A percentile compares a stretch with the other conserved stretches of the same genome.
phyloP scores from a whole-genome alignment of 2,329 filamentous ascomycete species.

The Anthostomella pinea region DNA sequence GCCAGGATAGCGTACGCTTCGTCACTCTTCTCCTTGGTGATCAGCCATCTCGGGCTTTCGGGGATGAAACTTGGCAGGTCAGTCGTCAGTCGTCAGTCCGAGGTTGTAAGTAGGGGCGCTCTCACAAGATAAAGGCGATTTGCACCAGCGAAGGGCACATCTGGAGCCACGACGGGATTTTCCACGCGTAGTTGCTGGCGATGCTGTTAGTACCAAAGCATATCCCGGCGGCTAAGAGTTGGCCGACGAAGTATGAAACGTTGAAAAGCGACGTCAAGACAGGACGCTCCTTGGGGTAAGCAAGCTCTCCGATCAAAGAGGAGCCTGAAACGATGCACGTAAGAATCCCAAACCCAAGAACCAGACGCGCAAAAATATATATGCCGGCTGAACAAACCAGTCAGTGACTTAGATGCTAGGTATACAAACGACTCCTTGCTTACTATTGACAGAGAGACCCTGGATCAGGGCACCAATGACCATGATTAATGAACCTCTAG shows the following conservation, averaged over 20 bases:
- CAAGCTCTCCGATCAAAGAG: constrained; percentile 57
- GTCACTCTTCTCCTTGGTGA: constrained; percentile 47
- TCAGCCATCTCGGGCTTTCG: constrained; percentile 58
- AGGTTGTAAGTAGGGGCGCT: background rate
- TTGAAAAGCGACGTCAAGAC: constrained; percentile 61
- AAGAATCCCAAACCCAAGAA: constrained; percentile 59
- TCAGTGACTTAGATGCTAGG: background rate
- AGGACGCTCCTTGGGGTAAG: constrained; percentile 58
- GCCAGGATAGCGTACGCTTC: constrained; percentile 50
- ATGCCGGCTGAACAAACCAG: constrained; percentile 37
- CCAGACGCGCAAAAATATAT: constrained; percentile 58
- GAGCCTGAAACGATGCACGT: constrained; percentile 59
- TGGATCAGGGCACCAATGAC: constrained; percentile 53
- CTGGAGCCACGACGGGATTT: constrained; percentile 47
- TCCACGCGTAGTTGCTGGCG: constrained; percentile 39
- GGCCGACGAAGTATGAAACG: constrained; percentile 53
- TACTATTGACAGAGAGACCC: constrained; percentile 47
- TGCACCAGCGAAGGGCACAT: constrained; percentile 41
- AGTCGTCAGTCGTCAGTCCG: constrained; percentile 3
- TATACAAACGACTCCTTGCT: constrained; percentile 7
- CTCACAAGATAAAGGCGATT: constrained; percentile 38
- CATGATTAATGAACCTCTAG: constrained; percentile 53
- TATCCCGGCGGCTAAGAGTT: constrained; percentile 48
- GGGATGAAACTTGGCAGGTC: constrained; percentile 42
- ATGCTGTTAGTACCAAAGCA: constrained; percentile 47